A percentile compares a stretch with the other conserved stretches of the same genome.
phyloP scores from a whole-genome alignment of 495 filamentous ascomycete species.

The Xylaria nigripes region DNA sequence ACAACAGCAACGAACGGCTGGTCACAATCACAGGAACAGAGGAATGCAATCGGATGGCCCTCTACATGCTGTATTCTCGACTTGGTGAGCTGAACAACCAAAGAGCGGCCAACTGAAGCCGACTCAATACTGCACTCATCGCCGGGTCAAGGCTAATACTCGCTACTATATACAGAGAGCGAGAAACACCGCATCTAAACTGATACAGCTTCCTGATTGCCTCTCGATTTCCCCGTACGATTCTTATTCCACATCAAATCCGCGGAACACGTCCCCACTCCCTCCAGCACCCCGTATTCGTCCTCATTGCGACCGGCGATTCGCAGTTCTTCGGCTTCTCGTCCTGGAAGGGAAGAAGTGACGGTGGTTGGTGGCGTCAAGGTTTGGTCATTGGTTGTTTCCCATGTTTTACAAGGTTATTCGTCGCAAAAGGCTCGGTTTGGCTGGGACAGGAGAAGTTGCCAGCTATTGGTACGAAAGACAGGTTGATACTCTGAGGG shows the following conservation, averaged over 20 bases:
- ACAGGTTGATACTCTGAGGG: slow-evolving; percentile 9
- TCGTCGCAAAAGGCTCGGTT: slow-evolving; percentile 9
- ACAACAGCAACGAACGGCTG: slow-evolving; percentile 95
- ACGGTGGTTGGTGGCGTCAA: slow-evolving; percentile 12
- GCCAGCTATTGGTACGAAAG: slow-evolving; percentile 9
- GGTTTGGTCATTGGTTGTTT: slow-evolving; percentile 11
- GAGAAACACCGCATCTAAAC: slow-evolving; percentile 68
- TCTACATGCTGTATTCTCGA: slow-evolving; percentile 97
- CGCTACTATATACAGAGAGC: slow-evolving; percentile 49
- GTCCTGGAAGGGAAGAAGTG: slow-evolving; percentile 11
- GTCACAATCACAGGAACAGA: slow-evolving; percentile 97
- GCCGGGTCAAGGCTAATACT: slow-evolving; percentile 7
- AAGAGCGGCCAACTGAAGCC: slow-evolving; percentile 13
- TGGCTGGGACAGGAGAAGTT: slow-evolving; percentile 9
- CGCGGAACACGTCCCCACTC: slow-evolving; percentile 1
- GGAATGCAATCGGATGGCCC: slow-evolving; percentile 97
- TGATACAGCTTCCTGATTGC: slow-evolving; percentile 6
- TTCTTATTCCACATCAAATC: slow-evolving; percentile 1
- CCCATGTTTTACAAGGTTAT: slow-evolving; percentile 8
- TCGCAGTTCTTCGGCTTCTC: not conserved
- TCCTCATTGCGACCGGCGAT: slow-evolving; percentile 4
- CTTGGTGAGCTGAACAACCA: slow-evolving; percentile 62
- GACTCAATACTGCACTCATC: slow-evolving; percentile 14
- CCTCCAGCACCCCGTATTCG: slow-evolving; percentile 1
- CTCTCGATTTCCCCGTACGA: slow-evolving; percentile 7